phyloP scores from a whole-genome alignment of 495 filamentous ascomycete species.

The Hypoxylon lenormandii region DNA sequence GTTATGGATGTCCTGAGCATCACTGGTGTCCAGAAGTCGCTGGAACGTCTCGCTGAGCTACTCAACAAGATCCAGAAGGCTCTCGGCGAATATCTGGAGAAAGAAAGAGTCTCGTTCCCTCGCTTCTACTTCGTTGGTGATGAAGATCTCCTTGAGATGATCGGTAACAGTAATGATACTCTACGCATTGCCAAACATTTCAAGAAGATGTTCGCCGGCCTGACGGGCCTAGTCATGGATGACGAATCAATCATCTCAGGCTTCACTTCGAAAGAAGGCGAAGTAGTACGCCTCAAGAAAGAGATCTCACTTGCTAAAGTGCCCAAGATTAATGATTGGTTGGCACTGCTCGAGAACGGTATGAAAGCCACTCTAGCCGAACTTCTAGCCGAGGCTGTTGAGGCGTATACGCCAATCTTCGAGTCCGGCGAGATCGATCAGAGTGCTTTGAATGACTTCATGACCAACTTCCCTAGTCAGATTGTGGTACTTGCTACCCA shows the following conservation, averaged over 20 bases:
- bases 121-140: conserved; percentile 99
- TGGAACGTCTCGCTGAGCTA: conserved; percentile 92
- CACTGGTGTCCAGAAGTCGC: conserved; percentile 90
- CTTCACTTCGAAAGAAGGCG: conserved; percentile 95
- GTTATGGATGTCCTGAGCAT: conserved; percentile 96
- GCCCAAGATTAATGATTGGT: conserved; percentile 97
- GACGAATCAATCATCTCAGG: conserved; percentile 88
- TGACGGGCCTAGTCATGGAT: conserved; percentile 89
- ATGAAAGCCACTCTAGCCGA: conserved; percentile 96
- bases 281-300: conserved; percentile 85
- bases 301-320: conserved; percentile 92
- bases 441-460: conserved; percentile 76
- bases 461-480: conserved; percentile 86
- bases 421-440: conserved; percentile 72
- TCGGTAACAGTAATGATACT: conserved; percentile 98
- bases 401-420: conserved; percentile 79
- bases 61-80: conserved; percentile 99
- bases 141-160: conserved; percentile 98
- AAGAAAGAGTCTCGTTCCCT: conserved; percentile 95
- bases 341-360: conserved; percentile 85
- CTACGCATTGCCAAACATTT: conserved; percentile 96
- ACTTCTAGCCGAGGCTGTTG: conserved; percentile 84
- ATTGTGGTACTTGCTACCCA: conserved; percentile 97
- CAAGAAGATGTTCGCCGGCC: conserved; percentile 99
- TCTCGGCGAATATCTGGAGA: conserved; percentile 96